phyloP scores from a whole-genome alignment of 495 filamentous ascomycete species.

The Talaromyces trachyspermus region DNA sequence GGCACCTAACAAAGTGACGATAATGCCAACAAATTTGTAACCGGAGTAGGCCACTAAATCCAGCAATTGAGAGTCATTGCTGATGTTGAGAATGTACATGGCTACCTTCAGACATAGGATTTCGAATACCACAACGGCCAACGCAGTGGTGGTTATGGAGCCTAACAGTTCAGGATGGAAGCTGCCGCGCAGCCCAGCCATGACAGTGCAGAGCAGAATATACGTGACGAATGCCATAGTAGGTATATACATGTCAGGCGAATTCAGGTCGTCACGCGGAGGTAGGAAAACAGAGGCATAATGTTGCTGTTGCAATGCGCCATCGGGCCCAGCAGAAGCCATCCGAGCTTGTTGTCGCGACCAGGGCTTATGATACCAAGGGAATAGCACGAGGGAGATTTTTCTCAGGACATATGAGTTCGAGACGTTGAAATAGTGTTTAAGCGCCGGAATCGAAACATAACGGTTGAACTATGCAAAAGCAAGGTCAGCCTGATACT shows the following conservation, averaged over 20 bases:
- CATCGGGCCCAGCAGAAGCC: slow-evolving; percentile 48
- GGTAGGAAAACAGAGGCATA: slow-evolving; percentile 82
- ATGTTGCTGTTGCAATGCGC: slow-evolving; percentile 48
- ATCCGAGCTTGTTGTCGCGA: slow-evolving; percentile 61
- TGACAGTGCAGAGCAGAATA: slow-evolving; percentile 80
- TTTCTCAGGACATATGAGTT: slow-evolving; percentile 85
- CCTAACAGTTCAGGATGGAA: slow-evolving; percentile 94
- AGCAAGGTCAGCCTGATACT: neutral
- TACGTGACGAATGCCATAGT: slow-evolving; percentile 86
- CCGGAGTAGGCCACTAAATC: slow-evolving; percentile 94
- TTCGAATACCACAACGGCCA: slow-evolving; percentile 76
- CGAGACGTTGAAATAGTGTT: slow-evolving; percentile 96
- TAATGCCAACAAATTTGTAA: slow-evolving; percentile 98
- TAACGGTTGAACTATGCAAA: slow-evolving; percentile 76
- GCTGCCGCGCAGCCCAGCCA: slow-evolving; percentile 84
- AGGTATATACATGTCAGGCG: slow-evolving; percentile 98
- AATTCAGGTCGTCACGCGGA: slow-evolving; percentile 94
- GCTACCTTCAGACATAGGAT: slow-evolving; percentile 85
- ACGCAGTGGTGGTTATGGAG: slow-evolving; percentile 74
- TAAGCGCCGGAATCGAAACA: slow-evolving; percentile 84
- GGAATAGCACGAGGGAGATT: slow-evolving; percentile 84
- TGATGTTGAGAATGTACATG: slow-evolving; percentile 87
- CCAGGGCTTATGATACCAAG: slow-evolving; percentile 96
- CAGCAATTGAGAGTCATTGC: slow-evolving; percentile 76
- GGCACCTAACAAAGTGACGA: slow-evolving; percentile 70